Evolutionary conservation across 1,139 yeast species (phyloP).

Genomic region (Suhomyces wounanorum): DNA sequence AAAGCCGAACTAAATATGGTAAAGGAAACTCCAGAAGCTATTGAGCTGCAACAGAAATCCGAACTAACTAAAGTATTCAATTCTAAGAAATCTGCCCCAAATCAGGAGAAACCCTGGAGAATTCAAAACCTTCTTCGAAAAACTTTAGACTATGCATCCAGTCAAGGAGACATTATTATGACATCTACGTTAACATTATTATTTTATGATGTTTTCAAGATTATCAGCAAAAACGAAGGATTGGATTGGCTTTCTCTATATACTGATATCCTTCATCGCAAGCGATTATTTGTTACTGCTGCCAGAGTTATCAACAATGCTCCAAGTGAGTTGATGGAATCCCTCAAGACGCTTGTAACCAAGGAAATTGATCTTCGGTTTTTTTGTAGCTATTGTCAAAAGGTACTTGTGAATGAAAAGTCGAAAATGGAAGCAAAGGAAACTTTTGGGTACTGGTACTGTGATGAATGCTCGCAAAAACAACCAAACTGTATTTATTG

Average conservation of each 20-base stretch:
- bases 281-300: conserved; percentile 57
- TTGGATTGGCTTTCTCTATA: conserved; percentile 63
- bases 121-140: conserved; percentile 35
- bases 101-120: conserved; percentile 32
- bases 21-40: conserved; percentile 12
- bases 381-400: conserved; percentile 68
- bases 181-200: conserved; percentile 61
- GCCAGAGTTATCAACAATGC: conserved; percentile 57
- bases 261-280: conserved; percentile 55
- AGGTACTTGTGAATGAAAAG: conserved; percentile 63
- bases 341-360: conserved; percentile 48
- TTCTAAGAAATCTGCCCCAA: conserved; percentile 15
- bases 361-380: conserved; percentile 61
- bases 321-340: conserved; percentile 36
- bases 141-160: conserved; percentile 54
- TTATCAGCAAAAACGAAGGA: conserved; percentile 27
- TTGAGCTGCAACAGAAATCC: conserved; percentile 19
- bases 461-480: conserved; percentile 64
- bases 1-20: conserved; percentile 16
- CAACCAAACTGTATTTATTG: conserved; percentile 80
- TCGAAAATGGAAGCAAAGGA: conserved; percentile 36
- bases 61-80: conserved; percentile 36
- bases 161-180: conserved; percentile 67
- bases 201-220: conserved; percentile 43
- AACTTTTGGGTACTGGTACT: conserved; percentile 77